Percentiles rank a stretch among this genome's conserved stretches.
These are phyloP conservation scores for Phialophora chinensis DNA, from an alignment of 2,329 filamentous ascomycete genomes.

Conservation along the genomic window DNA sequence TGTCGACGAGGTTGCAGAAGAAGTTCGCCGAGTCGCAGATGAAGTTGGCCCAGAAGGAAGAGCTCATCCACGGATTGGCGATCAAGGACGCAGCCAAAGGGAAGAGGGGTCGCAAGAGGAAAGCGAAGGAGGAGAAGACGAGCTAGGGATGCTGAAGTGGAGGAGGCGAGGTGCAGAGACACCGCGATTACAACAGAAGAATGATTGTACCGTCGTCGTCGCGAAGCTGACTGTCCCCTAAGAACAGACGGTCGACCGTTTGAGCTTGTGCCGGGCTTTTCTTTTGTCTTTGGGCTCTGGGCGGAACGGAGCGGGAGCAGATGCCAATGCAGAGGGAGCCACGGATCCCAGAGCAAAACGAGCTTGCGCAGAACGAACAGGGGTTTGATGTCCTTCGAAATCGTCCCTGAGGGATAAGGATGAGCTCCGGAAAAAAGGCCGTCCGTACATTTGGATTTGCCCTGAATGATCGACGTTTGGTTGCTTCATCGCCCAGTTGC, in stretches of 20 bases:
- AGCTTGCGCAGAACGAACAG: neutral
- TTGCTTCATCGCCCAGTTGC: neutral
- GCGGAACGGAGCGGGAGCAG: neutral
- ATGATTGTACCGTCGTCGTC: neutral
- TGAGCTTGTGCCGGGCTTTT: neutral
- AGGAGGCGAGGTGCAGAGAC: neutral
- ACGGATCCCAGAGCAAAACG: neutral
- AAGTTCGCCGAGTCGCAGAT: constrained; percentile 1
- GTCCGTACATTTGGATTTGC: neutral
- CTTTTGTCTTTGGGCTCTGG: neutral
- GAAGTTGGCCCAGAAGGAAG: neutral
- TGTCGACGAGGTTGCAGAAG: constrained; percentile 7
- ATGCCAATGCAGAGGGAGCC: neutral
- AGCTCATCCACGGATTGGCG: neutral
- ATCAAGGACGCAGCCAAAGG: neutral
- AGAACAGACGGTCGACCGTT: neutral
- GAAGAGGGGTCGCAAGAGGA: constrained; percentile 19
- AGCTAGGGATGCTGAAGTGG: neutral
- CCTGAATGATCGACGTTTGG: neutral
- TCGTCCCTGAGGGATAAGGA: neutral
- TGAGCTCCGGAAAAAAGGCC: neutral
- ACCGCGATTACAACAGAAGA: neutral
- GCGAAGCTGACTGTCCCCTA: neutral
- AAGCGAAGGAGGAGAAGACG: neutral
- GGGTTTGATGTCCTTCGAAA: neutral